Conservation (phyloP, 1,139 yeast species). For the Kurtzmaniella natalensis region DNA sequence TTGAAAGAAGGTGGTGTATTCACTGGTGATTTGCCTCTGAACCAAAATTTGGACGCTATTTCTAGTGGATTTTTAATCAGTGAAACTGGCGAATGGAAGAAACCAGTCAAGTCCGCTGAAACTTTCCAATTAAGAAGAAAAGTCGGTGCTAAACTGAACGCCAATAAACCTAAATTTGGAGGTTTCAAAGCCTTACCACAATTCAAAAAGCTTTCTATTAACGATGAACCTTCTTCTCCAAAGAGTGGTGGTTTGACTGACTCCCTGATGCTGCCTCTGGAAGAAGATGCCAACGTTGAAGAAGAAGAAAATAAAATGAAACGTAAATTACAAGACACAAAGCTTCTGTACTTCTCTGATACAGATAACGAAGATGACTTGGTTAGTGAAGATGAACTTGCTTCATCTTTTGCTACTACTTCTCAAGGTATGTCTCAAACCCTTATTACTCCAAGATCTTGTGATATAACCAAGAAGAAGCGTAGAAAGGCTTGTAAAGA, state of each 20-base stretch:
- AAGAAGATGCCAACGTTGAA: conserved; percentile 23
- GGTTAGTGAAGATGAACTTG: conserved; percentile 42
- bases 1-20: conserved; percentile 47
- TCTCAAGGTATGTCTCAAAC: conserved; percentile 17
- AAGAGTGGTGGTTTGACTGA: conserved; percentile 33
- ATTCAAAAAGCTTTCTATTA: conserved; percentile 11
- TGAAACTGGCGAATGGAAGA: conserved; percentile 37
- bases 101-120: conserved; percentile 26
- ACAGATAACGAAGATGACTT: conserved; percentile 42
- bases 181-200: conserved; percentile 10
- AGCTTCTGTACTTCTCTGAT: conserved; percentile 51
- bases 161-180: conserved; percentile 4
- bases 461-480: conserved; percentile 48
- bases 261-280: conserved; percentile 19
- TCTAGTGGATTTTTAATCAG: conserved; percentile 58
- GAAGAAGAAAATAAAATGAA: conserved; percentile 36
- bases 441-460: conserved; percentile 44
- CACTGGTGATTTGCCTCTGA: conserved; percentile 48
- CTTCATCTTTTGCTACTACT: conserved; percentile 25
- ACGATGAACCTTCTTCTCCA: conserved; percentile 20
- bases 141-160: conserved; percentile 5
- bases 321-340: conserved; percentile 42
- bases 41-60: conserved; percentile 53
- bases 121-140: conserved; percentile 26
- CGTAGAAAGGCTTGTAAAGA: conserved; percentile 92